A percentile compares a stretch with the other conserved stretches of the same genome.
Conservation (phyloP, 2,329 filamentous ascomycete species). For the Sarocladium brachiariae region DNA sequence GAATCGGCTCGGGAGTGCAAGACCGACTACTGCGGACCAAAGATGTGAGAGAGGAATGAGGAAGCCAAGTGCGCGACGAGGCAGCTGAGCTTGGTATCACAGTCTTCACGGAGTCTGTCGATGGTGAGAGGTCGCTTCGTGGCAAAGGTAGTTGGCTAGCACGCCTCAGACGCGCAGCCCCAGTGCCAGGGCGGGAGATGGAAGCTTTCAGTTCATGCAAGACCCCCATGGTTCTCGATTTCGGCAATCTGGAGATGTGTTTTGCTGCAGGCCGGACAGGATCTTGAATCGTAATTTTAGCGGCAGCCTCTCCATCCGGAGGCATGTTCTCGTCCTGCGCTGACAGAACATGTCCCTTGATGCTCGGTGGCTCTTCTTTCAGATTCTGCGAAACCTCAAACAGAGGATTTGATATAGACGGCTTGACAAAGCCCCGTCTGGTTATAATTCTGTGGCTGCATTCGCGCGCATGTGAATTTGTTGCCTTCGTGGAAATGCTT, state of each 20-base stretch:
- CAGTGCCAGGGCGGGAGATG: slow-evolving; percentile 27
- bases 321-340: slow-evolving; percentile 23
- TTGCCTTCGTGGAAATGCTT: no score
- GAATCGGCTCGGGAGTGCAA: slow-evolving; percentile 12
- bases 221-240: slow-evolving; percentile 37
- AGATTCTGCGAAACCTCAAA: not conserved
- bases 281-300: not conserved
- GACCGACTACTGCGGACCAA: slow-evolving; percentile 8
- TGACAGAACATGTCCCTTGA: no score
- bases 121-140: slow-evolving; percentile 10
- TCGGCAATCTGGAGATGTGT: slow-evolving; percentile 26
- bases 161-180: slow-evolving; percentile 16
- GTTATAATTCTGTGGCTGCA: not conserved
- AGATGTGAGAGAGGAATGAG: slow-evolving; percentile 3
- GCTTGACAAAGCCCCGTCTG: not conserved
- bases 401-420: not conserved
- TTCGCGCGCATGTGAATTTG: no score
- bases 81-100: not conserved
- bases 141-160: slow-evolving; percentile 4
- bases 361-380: no score
- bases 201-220: slow-evolving; percentile 39
- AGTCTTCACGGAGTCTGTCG: slow-evolving; percentile 10
- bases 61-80: not conserved
- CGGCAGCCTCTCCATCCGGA: slow-evolving; percentile 7
- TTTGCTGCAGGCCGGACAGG: not conserved